Percentiles rank a stretch among this genome's conserved stretches.
Conservation (phyloP, 495 filamentous ascomycete genomes). For the Viridothelium virens region DNA sequence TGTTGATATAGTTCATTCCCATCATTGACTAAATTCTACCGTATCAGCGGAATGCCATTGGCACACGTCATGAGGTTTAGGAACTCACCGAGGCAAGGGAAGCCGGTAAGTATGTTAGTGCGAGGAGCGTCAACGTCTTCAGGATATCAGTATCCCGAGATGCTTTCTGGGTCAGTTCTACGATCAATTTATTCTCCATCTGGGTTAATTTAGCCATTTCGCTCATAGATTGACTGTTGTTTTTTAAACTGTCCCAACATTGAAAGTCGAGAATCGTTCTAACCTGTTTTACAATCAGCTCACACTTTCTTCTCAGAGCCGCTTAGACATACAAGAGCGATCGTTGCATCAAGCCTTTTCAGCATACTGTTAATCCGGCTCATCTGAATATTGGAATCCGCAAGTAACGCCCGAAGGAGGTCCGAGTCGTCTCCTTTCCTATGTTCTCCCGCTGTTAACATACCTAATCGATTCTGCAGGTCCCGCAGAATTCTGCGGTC, state of each 20-base stretch:
- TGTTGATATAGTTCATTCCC: constrained; percentile 7
- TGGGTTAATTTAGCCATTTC: not conserved
- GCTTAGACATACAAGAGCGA: not conserved
- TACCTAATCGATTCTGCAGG: not conserved
- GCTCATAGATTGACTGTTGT: not conserved
- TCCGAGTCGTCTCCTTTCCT: not conserved
- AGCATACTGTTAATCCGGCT: not conserved
- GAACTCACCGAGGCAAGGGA: constrained; percentile 8
- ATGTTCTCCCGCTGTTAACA: not conserved
- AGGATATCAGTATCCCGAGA: constrained; percentile 1
- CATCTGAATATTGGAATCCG: not conserved
- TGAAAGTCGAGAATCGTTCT: constrained; percentile 5
- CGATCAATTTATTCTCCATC: not conserved
- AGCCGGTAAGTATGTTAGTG: constrained; percentile 5
- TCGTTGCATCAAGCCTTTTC: not conserved
- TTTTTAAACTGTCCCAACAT: not conserved
- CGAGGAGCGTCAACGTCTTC: not conserved
- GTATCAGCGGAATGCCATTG: not conserved
- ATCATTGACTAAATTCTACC: not conserved
- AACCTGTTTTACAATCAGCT: not conserved
- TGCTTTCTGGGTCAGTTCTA: not conserved
- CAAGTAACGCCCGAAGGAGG: not conserved
- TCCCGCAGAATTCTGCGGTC: not conserved
- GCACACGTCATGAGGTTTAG: not conserved
- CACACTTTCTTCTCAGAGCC: not conserved